Evolutionary conservation across 768 basidiomycete genomes (phyloP).

Genomic region (Antrodiella citrinella): DNA sequence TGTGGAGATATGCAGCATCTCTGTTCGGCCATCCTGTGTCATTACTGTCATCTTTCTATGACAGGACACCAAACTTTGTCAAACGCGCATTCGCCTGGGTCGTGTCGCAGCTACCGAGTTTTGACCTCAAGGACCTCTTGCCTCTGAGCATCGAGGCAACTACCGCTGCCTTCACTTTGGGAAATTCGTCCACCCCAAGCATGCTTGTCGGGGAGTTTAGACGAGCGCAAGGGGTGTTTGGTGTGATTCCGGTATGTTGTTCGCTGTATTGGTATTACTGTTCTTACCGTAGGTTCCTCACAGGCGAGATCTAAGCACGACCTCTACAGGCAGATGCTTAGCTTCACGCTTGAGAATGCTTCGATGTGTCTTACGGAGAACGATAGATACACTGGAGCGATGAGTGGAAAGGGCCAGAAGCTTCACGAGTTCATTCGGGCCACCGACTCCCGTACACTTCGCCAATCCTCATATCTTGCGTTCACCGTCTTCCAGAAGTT

Average conservation of each 20-base stretch:
- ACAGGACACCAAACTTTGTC: slow-evolving; percentile 22
- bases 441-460: slow-evolving; percentile 21
- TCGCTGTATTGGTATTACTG: background rate
- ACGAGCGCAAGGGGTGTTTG: slow-evolving; percentile 70
- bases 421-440: slow-evolving; percentile 50
- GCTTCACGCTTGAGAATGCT: slow-evolving; percentile 60
- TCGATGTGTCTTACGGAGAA: slow-evolving; percentile 67
- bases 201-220: slow-evolving; percentile 78
- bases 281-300: no score
- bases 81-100: slow-evolving; percentile 42
- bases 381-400: slow-evolving; percentile 59
- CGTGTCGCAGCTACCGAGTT: slow-evolving; percentile 52
- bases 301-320: slow-evolving; percentile 80
- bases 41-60: slow-evolving; percentile 20
- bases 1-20: slow-evolving; percentile 13
- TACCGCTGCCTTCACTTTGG: slow-evolving; percentile 76
- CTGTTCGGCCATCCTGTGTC: slow-evolving; percentile 17
- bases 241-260: slow-evolving; percentile 44
- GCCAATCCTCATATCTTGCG: slow-evolving; percentile 25
- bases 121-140: slow-evolving; percentile 78
- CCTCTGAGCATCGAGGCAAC: slow-evolving; percentile 75
- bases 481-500: slow-evolving; percentile 37
- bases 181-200: slow-evolving; percentile 79
- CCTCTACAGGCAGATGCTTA: slow-evolving; percentile 71
- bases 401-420: slow-evolving; percentile 57